Evolutionary conservation across 768 basidiomycete genomes (phyloP).

Genomic region (Lactarius vividus): DNA sequence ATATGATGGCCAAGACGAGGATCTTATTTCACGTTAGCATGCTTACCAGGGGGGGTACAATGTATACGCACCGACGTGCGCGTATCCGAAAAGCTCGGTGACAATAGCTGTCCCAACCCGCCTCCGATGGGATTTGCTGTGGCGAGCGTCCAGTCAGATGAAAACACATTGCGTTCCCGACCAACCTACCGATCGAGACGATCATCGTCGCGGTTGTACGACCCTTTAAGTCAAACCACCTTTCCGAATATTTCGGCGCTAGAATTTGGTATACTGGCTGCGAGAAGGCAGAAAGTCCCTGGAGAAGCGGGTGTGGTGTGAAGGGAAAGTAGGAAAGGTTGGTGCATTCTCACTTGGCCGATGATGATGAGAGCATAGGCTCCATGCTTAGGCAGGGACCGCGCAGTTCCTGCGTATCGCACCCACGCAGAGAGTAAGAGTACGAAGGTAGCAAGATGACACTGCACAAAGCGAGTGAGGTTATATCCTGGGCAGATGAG

Average conservation of each 20-base stretch:
- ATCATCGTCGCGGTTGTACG: slow-evolving; percentile 77
- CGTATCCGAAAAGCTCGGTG: slow-evolving; percentile 52
- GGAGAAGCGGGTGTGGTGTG: slow-evolving; percentile 1
- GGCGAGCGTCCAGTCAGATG: background rate
- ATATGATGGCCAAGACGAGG: slow-evolving; percentile 67
- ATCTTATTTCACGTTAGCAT: slow-evolving; percentile 44
- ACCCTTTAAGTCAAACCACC: slow-evolving; percentile 75
- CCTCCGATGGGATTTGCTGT: slow-evolving; percentile 72
- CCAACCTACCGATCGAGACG: slow-evolving; percentile 42
- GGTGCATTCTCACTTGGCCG: slow-evolving; percentile 52
- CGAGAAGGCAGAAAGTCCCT: slow-evolving; percentile 63
- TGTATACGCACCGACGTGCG: slow-evolving; percentile 50
- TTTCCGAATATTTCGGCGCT: slow-evolving; percentile 78
- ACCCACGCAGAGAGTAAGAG: slow-evolving; percentile 71
- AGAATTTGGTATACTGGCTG: slow-evolving; percentile 76
- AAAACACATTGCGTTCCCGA: background rate
- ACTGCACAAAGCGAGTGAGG: slow-evolving; percentile 42
- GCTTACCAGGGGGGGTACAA: background rate
- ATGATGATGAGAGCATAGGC: slow-evolving; percentile 67
- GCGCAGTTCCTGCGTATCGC: slow-evolving; percentile 66
- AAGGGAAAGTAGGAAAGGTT: background rate
- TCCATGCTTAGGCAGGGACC: slow-evolving; percentile 47
- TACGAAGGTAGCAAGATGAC: slow-evolving; percentile 51
- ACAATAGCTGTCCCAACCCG: slow-evolving; percentile 70
- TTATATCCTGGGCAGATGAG: background rate